A percentile compares a stretch with the other conserved stretches of the same genome.
These are phyloP conservation scores for Aplosporella prunicola DNA, from an alignment of 2,329 filamentous ascomycete genomes.

Conservation along the genomic window DNA sequence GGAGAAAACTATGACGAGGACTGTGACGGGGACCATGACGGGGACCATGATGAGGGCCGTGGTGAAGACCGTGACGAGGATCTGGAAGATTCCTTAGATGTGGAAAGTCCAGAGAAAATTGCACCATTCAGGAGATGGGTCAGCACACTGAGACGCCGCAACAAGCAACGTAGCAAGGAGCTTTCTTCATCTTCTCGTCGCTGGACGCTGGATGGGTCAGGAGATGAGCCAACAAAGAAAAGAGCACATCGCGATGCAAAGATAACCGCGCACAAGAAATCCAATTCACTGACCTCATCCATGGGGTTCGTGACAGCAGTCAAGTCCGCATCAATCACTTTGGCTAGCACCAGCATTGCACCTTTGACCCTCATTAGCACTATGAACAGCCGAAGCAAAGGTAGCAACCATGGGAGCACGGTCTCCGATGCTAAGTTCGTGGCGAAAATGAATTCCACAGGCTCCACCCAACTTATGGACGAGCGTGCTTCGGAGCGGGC, in stretches of 20 bases:
- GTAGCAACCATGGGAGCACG: conserved; percentile 50
- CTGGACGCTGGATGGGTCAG: conserved; percentile 25
- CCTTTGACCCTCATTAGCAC: conserved; percentile 49
- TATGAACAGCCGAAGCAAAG: conserved; percentile 31
- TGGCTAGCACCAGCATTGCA: conserved; percentile 61
- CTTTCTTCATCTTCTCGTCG: conserved; percentile 25
- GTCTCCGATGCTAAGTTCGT: conserved; percentile 54
- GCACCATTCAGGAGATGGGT: conserved; percentile 64
- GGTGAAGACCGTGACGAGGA: too few relatives aligned
- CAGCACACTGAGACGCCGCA: conserved; percentile 55
- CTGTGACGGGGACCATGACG: too few relatives aligned
- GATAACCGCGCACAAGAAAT: conserved; percentile 29
- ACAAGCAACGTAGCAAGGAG: conserved; percentile 27
- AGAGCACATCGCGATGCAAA: conserved; percentile 2
- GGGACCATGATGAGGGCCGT: too few relatives aligned
- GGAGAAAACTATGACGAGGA: too few relatives aligned
- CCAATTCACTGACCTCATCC: conserved; percentile 59
- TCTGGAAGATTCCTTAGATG: too few relatives aligned
- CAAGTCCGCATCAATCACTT: conserved; percentile 70
- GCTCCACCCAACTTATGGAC: conserved; percentile 43
- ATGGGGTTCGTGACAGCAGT: conserved; percentile 71
- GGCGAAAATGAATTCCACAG: too few relatives aligned
- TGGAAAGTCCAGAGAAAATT: not conserved
- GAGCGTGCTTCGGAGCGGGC: conserved; percentile 62
- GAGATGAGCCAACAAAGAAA: not conserved